A percentile compares a stretch with the other conserved stretches of the same genome.
These are phyloP conservation scores for Torulaspora delbrueckii DNA, from an alignment of 805 yeast species.

Conservation along the genomic window DNA sequence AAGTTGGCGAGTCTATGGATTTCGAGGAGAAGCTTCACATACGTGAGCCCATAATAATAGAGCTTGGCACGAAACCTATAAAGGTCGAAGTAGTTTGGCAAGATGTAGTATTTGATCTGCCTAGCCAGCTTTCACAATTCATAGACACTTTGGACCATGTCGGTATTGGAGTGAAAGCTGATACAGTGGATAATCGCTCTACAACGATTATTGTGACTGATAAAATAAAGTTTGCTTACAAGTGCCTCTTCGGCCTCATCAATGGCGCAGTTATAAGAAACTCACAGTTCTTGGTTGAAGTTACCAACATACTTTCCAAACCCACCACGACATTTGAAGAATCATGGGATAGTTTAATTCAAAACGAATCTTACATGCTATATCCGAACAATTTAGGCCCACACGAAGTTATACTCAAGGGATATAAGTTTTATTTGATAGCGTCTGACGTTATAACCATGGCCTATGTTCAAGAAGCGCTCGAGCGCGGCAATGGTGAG, in stretches of 20 bases:
- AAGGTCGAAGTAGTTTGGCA: slow-evolving; percentile 13
- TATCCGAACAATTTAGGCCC: background rate
- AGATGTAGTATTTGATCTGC: slow-evolving; percentile 18
- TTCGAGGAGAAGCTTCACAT: slow-evolving; percentile 5
- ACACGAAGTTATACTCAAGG: background rate
- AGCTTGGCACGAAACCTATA: slow-evolving; percentile 28
- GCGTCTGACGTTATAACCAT: background rate
- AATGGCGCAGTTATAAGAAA: slow-evolving; percentile 12
- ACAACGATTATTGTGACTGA: slow-evolving; percentile 4
- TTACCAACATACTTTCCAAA: slow-evolving; percentile 1
- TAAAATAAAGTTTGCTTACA: background rate
- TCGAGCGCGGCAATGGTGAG: slow-evolving; percentile 9
- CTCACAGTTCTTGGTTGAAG: slow-evolving; percentile 3
- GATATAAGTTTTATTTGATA: slow-evolving; percentile 5
- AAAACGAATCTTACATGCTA: background rate
- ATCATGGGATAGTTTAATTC: slow-evolving; percentile 9
- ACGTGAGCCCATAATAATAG: background rate
- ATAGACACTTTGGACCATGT: background rate
- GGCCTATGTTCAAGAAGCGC: background rate
- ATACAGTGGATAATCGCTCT: background rate
- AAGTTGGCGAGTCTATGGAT: slow-evolving; percentile 14
- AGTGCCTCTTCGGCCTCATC: slow-evolving; percentile 16
- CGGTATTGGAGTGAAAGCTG: slow-evolving; percentile 6
- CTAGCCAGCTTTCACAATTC: background rate
- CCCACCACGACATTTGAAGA: slow-evolving; percentile 14